phyloP scores from a whole-genome alignment of 148 eudicot genomes.

The Nepenthes mirabilis region DNA sequence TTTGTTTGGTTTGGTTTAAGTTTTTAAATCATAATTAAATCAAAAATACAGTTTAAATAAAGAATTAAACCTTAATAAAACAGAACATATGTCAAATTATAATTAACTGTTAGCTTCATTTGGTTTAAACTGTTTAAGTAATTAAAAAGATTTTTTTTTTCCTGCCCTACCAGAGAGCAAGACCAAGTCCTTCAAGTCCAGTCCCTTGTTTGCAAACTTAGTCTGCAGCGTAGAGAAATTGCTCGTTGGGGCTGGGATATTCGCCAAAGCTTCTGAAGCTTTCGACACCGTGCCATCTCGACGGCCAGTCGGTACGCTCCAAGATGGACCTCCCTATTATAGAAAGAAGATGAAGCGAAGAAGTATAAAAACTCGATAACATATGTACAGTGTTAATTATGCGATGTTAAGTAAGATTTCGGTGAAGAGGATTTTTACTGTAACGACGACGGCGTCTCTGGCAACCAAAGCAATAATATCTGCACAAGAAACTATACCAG shows the following conservation, averaged over 20 bases:
- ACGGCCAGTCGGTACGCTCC: constrained; percentile 40
- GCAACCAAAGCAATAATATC: constrained; percentile 47
- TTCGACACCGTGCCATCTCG: constrained; percentile 36
- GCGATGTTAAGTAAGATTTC: background rate
- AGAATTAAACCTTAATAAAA: too few relatives aligned
- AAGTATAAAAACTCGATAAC: too few relatives aligned
- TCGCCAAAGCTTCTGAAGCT: constrained; percentile 21
- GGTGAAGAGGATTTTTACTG: constrained; percentile 11
- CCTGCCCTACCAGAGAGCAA: constrained; percentile 30
- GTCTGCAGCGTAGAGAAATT: constrained; percentile 27
- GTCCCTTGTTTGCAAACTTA: constrained; percentile 26
- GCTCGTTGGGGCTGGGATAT: constrained; percentile 31
- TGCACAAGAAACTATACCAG: constrained; percentile 55
- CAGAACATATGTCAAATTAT: too few relatives aligned
- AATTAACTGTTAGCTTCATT: too few relatives aligned
- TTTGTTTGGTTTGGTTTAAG: too few relatives aligned
- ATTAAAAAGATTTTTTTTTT: too few relatives aligned
- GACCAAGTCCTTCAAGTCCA: constrained; percentile 35
- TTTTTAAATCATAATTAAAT: too few relatives aligned
- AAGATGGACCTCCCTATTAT: constrained; percentile 32
- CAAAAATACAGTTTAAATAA: too few relatives aligned
- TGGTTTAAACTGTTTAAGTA: too few relatives aligned
- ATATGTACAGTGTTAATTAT: too few relatives aligned
- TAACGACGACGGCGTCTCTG: constrained; percentile 32
- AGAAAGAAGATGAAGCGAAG: background rate